A percentile compares a stretch with the other conserved stretches of the same genome.
These are phyloP conservation scores for Chalaropsis ovoidea DNA, from an alignment of 2,329 filamentous ascomycete genomes.

Conservation along the genomic window DNA sequence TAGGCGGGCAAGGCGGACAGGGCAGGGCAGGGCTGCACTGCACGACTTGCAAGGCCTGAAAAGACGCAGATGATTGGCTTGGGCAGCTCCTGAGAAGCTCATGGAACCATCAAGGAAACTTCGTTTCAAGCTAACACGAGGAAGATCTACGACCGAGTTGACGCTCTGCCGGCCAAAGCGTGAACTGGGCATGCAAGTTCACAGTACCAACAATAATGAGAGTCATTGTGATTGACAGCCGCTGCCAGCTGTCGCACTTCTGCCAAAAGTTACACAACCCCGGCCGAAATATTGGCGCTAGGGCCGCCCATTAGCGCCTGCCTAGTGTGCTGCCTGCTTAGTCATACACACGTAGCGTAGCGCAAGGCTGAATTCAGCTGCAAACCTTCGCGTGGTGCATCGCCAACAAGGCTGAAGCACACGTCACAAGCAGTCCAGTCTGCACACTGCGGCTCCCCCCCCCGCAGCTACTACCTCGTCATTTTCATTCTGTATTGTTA, in stretches of 20 bases:
- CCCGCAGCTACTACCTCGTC: neutral
- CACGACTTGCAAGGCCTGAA: neutral
- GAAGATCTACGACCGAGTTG: neutral
- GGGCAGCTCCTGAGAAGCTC: neutral
- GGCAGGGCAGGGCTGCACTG: neutral
- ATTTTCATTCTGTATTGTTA: neutral
- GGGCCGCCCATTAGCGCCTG: neutral
- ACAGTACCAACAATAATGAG: neutral
- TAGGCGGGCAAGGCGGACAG: neutral
- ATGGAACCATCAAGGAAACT: neutral
- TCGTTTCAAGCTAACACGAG: neutral
- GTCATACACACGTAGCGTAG: neutral
- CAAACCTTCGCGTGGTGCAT: neutral
- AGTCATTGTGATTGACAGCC: neutral
- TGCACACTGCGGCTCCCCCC: neutral
- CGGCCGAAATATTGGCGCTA: neutral
- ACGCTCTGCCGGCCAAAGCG: neutral
- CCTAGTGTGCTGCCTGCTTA: neutral
- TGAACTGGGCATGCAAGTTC: neutral
- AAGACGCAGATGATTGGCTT: constrained; percentile 8
- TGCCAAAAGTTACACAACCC: neutral
- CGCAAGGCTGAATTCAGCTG: neutral
- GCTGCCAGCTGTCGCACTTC: neutral
- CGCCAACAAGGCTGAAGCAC: neutral
- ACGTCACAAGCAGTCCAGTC: neutral